A percentile compares a stretch with the other conserved stretches of the same genome.
These are phyloP conservation scores for Amanita pallidorosea DNA, from an alignment of 768 basidiomycete species.

Conservation along the genomic window DNA sequence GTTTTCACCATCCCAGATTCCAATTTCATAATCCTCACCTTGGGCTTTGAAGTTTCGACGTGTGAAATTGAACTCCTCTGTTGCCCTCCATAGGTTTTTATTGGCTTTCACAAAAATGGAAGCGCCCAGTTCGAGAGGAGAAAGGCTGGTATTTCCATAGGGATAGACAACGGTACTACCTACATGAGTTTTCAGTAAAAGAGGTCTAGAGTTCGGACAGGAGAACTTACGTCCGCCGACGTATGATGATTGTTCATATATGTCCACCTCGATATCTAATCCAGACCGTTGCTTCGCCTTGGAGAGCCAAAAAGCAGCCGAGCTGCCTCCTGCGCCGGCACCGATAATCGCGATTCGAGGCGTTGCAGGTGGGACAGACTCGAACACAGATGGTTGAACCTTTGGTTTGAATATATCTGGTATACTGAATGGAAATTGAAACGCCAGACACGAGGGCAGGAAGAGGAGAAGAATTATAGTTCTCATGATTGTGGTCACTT, in stretches of 20 bases:
- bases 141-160: conserved; percentile 45
- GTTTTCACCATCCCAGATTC: conserved; percentile 77
- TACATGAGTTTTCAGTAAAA: conserved; percentile 16
- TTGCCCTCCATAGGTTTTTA: conserved; percentile 60
- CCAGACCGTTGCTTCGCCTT: conserved; percentile 65
- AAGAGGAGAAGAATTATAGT: conserved; percentile 17
- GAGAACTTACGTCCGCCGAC: conserved; percentile 74
- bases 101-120: conserved; percentile 80
- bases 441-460: conserved; percentile 22
- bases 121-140: conserved; percentile 74
- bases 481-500: conserved; percentile 9
- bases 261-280: conserved; percentile 66
- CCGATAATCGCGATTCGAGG: conserved; percentile 80
- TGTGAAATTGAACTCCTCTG: conserved; percentile 69
- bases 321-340: conserved; percentile 80
- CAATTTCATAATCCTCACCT: conserved; percentile 30
- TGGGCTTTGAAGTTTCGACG: conserved; percentile 30
- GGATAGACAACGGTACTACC: conserved; percentile 76
- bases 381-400: conserved; percentile 10
- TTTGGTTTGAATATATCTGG: conserved; percentile 38
- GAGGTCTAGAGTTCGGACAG: background rate
- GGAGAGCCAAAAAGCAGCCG: conserved; percentile 77
- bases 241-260: conserved; percentile 69
- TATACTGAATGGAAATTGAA: conserved; percentile 44
- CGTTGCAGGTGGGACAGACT: conserved; percentile 12